Conservation (phyloP, 2,329 filamentous ascomycete genomes). For the Cryphonectria nitschkei region DNA sequence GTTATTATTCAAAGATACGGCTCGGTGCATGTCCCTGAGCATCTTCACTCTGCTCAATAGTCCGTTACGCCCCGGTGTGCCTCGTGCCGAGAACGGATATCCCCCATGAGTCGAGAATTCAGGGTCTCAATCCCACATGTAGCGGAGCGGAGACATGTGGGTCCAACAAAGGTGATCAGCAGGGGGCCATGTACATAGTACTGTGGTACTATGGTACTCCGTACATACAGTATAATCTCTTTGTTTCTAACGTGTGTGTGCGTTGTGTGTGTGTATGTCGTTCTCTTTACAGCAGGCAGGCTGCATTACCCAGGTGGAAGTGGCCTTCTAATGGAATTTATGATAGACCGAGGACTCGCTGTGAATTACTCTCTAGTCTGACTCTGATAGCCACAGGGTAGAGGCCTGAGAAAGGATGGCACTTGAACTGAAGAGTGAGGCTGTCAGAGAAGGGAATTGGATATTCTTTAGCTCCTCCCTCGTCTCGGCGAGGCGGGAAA, state of each 20-base stretch:
- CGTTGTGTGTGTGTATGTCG: background rate
- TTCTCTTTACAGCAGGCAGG: background rate
- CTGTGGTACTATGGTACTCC: background rate
- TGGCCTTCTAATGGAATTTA: background rate
- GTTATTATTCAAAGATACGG: background rate
- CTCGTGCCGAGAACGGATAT: background rate
- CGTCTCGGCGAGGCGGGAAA: background rate
- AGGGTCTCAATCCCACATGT: background rate
- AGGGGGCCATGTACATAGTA: background rate
- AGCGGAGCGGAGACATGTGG: constrained; percentile 7
- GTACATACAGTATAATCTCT: background rate
- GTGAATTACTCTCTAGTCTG: background rate
- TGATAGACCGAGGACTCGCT: background rate
- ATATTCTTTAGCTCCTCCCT: background rate
- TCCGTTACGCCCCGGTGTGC: background rate
- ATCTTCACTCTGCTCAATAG: background rate
- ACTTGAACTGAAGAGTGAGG: background rate
- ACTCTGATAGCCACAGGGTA: background rate
- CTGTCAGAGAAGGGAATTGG: background rate
- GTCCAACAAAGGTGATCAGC: constrained; percentile 1
- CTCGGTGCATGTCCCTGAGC: constrained; percentile 2
- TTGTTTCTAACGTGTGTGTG: background rate
- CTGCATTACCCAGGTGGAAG: background rate
- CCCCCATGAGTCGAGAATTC: background rate
- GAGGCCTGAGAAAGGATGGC: background rate